phyloP scores from a whole-genome alignment of 1,139 yeast species.

The Arxiozyma slooffiae region DNA sequence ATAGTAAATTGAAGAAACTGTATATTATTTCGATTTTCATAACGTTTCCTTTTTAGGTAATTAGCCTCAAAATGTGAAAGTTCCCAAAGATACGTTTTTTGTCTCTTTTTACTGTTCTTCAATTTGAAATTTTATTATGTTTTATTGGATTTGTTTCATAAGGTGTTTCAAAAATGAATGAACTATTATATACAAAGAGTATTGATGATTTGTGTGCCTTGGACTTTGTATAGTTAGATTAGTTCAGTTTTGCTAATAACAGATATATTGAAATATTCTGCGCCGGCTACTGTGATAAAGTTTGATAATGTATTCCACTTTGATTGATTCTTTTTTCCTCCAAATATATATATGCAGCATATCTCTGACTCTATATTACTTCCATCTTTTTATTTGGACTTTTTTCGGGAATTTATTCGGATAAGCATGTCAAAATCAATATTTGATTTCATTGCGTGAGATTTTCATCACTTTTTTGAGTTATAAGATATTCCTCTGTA shows the following conservation, averaged over 20 bases:
- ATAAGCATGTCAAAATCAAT: not conserved
- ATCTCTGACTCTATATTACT: not conserved
- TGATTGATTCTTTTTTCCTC: not conserved
- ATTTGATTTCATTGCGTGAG: no score
- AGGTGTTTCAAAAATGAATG: slow-evolving; percentile 1
- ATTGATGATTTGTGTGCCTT: not conserved
- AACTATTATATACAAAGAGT: not conserved
- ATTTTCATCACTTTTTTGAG: not conserved
- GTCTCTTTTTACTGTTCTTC: no score
- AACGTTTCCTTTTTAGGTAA: slow-evolving; percentile 1
- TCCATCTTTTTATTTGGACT: not conserved
- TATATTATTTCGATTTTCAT: not conserved
- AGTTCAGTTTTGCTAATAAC: not conserved
- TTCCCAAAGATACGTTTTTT: not conserved
- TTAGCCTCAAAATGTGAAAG: not conserved
- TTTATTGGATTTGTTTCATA: slow-evolving; percentile 2
- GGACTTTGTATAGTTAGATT: no score
- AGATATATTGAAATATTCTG: not conserved
- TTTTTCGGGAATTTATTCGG: not conserved
- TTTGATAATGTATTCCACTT: not conserved
- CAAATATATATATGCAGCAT: no score
- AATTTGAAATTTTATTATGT: not conserved
- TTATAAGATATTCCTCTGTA: not conserved
- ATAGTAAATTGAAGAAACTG: slow-evolving; percentile 4
- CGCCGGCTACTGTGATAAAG: not conserved